These are phyloP conservation scores for Cytauxzoon felis DNA, from an alignment of 169 alveolate species.

Conservation along the genomic window DNA sequence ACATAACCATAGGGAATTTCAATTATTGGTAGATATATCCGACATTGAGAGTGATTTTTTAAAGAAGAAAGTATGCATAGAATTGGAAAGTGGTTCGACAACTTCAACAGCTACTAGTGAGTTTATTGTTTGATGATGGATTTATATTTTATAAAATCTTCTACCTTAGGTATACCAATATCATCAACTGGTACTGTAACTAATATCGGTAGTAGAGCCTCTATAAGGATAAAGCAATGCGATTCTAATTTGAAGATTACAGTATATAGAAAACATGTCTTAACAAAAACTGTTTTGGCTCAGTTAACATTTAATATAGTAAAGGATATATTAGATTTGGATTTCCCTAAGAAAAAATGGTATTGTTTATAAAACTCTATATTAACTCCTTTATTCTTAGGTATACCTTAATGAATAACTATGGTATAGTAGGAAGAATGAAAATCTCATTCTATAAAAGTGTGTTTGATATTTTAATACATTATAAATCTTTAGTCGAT, in stretches of 20 bases:
- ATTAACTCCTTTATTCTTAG: conserved; percentile 4
- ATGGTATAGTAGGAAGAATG: conserved; percentile 11
- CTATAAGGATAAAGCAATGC: conserved; percentile 20
- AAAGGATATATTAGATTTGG: conserved; percentile 16
- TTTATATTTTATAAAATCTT: no score
- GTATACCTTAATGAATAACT: conserved; percentile 13
- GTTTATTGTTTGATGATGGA: not conserved
- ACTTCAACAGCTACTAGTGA: conserved; percentile 16
- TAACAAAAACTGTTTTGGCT: conserved; percentile 14
- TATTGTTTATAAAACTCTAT: not conserved
- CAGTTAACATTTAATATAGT: conserved; percentile 19
- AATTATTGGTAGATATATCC: conserved; percentile 40
- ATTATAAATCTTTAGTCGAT: not conserved
- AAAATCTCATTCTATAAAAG: conserved; percentile 36
- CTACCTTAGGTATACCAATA: conserved; percentile 39
- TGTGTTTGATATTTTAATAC: not conserved
- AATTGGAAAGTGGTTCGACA: conserved; percentile 27
- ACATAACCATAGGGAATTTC: conserved; percentile 53
- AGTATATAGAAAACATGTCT: conserved; percentile 32
- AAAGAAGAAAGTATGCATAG: conserved; percentile 2
- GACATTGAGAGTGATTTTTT: conserved; percentile 45
- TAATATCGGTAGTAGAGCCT: conserved; percentile 42
- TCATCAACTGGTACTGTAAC: conserved; percentile 13
- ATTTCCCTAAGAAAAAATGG: conserved; percentile 50
- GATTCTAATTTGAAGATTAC: conserved; percentile 9